phyloP scores from a whole-genome alignment of 2,329 filamentous ascomycete genomes.

The Allantophomopsis cytisporea region DNA sequence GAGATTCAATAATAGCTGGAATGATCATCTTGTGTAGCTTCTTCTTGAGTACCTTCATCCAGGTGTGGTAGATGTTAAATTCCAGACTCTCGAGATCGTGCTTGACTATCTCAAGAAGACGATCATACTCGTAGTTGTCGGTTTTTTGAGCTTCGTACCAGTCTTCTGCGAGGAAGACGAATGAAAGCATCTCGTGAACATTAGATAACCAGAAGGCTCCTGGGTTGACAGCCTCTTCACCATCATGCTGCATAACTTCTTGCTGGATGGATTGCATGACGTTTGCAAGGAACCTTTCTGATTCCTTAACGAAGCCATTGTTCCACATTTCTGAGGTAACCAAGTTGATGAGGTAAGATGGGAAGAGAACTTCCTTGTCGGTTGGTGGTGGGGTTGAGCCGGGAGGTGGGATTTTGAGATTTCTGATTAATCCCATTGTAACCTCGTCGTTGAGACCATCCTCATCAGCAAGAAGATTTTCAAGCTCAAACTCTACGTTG shows the following conservation, averaged over 20 bases:
- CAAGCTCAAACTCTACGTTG: constrained; percentile 88
- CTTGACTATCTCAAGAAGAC: constrained; percentile 95
- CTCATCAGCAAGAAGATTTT: constrained; percentile 86
- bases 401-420: constrained; percentile 89
- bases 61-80: constrained; percentile 99
- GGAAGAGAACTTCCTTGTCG: constrained; percentile 98
- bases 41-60: constrained; percentile 99
- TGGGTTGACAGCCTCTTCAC: constrained; percentile 91
- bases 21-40: constrained; percentile 99
- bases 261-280: constrained; percentile 99
- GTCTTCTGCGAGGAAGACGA: constrained; percentile 96
- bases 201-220: constrained; percentile 99
- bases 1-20: constrained; percentile 95
- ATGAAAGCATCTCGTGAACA: constrained; percentile 98
- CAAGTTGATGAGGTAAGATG: constrained; percentile 95
- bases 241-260: constrained; percentile 98
- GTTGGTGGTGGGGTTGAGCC: constrained; percentile 79
- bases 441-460: constrained; percentile 95
- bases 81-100: constrained; percentile 96
- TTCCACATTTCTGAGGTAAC: constrained; percentile 99
- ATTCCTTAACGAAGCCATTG: constrained; percentile 98
- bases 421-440: constrained; percentile 87
- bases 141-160: constrained; percentile 99
- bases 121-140: constrained; percentile 98
- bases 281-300: constrained; percentile 94